These are phyloP conservation scores for Canariomyces notabilis DNA, from an alignment of 2,329 filamentous ascomycete species.

Conservation along the genomic window DNA sequence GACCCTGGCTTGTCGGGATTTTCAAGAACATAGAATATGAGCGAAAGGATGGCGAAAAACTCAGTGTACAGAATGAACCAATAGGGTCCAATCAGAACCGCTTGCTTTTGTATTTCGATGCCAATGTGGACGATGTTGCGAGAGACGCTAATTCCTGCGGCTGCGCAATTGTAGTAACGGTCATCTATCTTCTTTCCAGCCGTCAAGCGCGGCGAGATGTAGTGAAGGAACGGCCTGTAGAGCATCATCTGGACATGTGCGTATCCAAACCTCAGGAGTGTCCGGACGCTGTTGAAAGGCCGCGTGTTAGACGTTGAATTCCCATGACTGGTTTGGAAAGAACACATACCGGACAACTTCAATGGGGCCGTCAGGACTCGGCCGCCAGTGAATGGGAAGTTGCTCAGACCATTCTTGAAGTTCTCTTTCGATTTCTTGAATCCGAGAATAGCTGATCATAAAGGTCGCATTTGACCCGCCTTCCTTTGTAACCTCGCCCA, in stretches of 20 bases:
- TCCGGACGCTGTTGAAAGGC: slow-evolving; percentile 50
- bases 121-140: slow-evolving; percentile 76
- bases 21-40: slow-evolving; percentile 75
- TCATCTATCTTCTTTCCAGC: slow-evolving; percentile 61
- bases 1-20: slow-evolving; percentile 71
- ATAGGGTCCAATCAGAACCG: slow-evolving; percentile 72
- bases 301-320: neutral
- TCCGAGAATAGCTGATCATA: slow-evolving; percentile 57
- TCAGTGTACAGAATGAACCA: slow-evolving; percentile 70
- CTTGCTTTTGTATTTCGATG: slow-evolving; percentile 68
- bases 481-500: slow-evolving; percentile 43
- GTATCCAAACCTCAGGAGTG: slow-evolving; percentile 72
- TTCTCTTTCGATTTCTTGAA: slow-evolving; percentile 60
- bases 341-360: slow-evolving; percentile 67
- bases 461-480: slow-evolving; percentile 47
- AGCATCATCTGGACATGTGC: slow-evolving; percentile 78
- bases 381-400: slow-evolving; percentile 71
- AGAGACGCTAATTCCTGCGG: slow-evolving; percentile 57
- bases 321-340: neutral
- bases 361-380: slow-evolving; percentile 68
- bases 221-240: slow-evolving; percentile 79
- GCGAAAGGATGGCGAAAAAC: slow-evolving; percentile 55
- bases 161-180: slow-evolving; percentile 69
- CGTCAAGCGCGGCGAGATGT: slow-evolving; percentile 62
- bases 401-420: slow-evolving; percentile 59